A percentile compares a stretch with the other conserved stretches of the same genome.
phyloP scores from a whole-genome alignment of 257 asterid genomes.

The Primulina huaijiensis region DNA sequence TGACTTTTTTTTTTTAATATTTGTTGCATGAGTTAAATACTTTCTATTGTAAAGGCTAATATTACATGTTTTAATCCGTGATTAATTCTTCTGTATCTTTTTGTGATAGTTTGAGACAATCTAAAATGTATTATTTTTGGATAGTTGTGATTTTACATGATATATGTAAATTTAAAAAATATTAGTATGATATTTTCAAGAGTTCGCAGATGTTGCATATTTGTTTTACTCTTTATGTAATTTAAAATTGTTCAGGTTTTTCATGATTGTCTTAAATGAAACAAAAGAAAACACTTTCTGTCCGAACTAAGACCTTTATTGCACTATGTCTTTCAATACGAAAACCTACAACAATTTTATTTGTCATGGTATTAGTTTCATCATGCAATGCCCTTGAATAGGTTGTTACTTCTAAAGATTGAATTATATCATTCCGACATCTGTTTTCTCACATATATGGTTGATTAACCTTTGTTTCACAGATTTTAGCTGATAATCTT shows the following conservation, averaged over 20 bases:
- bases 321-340: neutral
- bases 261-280: neutral
- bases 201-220: neutral
- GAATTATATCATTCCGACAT: neutral
- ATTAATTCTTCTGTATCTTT: neutral
- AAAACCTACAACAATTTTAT: neutral
- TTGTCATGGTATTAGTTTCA: neutral
- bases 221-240: neutral
- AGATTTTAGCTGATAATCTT: constrained; percentile 83
- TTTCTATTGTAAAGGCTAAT: neutral
- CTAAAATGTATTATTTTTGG: neutral
- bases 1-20: neutral
- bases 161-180: too few relatives aligned
- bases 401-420: neutral
- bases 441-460: neutral
- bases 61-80: too few relatives aligned
- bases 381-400: neutral
- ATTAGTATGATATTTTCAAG: neutral
- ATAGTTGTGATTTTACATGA: neutral
- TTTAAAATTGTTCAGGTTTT: too few relatives aligned
- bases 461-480: constrained; percentile 21
- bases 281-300: neutral
- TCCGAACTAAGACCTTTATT: neutral
- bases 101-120: neutral
- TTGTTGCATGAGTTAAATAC: neutral